phyloP scores from a whole-genome alignment of 2,329 filamentous ascomycete genomes.

The Colletotrichum eleusines region DNA sequence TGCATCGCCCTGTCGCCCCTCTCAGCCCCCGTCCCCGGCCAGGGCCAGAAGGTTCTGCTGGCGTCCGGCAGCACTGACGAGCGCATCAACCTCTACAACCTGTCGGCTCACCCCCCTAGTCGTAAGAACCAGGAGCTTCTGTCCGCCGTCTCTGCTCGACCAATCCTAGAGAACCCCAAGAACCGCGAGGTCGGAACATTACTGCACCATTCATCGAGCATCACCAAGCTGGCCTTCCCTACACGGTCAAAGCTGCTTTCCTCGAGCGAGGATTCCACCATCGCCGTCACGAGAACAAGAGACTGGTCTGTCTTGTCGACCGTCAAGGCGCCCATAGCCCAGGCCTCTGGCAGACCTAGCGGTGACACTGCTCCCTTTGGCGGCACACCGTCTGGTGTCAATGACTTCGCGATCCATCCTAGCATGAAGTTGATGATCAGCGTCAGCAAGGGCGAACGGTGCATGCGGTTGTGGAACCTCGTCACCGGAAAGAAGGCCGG shows the following conservation, averaged over 20 bases:
- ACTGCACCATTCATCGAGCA: conserved; percentile 85
- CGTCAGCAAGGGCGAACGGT: conserved; percentile 88
- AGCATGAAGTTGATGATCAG: conserved; percentile 97
- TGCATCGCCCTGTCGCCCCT: conserved; percentile 88
- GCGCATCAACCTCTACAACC: conserved; percentile 92
- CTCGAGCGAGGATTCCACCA: conserved; percentile 90
- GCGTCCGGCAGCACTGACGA: conserved; percentile 95
- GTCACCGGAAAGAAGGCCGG: conserved; percentile 97
- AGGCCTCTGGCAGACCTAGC: conserved; percentile 81
- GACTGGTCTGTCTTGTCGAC: conserved; percentile 91
- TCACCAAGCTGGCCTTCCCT: conserved; percentile 85
- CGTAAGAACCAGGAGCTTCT: conserved; percentile 69
- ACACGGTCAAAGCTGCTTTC: conserved; percentile 88
- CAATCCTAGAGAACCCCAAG: conserved; percentile 84
- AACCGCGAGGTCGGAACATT: conserved; percentile 91
- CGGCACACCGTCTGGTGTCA: conserved; percentile 86
- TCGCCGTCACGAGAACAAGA: conserved; percentile 86
- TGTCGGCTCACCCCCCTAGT: conserved; percentile 77
- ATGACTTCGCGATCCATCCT: conserved; percentile 94
- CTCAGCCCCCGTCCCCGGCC: conserved; percentile 70
- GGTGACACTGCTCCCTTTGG: conserved; percentile 90
- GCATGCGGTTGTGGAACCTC: conserved; percentile 95
- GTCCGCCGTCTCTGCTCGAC: conserved; percentile 76
- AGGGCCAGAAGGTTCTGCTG: conserved; percentile 85
- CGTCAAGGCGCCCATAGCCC: conserved; percentile 90